These are phyloP conservation scores for Anisodus acutangulus DNA, from an alignment of 257 asterid species.

Conservation along the genomic window DNA sequence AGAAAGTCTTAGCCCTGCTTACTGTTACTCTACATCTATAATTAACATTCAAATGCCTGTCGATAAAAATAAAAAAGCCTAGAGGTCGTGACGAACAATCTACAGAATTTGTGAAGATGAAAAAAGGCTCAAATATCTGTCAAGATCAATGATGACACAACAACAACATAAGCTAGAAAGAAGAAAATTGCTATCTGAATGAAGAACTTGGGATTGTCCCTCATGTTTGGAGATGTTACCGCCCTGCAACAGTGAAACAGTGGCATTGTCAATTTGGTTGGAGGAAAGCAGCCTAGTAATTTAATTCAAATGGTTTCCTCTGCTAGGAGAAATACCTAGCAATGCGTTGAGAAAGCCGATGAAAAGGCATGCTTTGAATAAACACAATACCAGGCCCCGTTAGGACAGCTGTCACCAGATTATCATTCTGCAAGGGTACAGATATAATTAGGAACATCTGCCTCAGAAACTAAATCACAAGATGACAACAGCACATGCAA, in stretches of 20 bases:
- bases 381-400: slow-evolving; percentile 98
- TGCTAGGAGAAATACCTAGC: slow-evolving; percentile 64
- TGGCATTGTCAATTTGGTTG: slow-evolving; percentile 14
- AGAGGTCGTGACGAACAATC: not conserved
- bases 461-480: slow-evolving; percentile 9
- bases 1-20: not conserved
- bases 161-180: slow-evolving; percentile 60
- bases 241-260: slow-evolving; percentile 61
- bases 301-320: not conserved
- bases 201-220: slow-evolving; percentile 96
- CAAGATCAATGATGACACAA: slow-evolving; percentile 29
- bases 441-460: not conserved
- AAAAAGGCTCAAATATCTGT: not conserved
- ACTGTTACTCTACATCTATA: slow-evolving; percentile 23
- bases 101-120: slow-evolving; percentile 12
- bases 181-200: slow-evolving; percentile 92
- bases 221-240: slow-evolving; percentile 91
- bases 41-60: slow-evolving; percentile 11
- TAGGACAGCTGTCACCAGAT: slow-evolving; percentile 79
- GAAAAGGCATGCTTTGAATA: slow-evolving; percentile 98
- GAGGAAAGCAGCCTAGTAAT: not conserved
- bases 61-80: not conserved
- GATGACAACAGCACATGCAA: not conserved
- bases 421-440: slow-evolving; percentile 71
- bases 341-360: slow-evolving; percentile 94